Percentiles rank a stretch among this genome's conserved stretches.
Evolutionary conservation across 2,329 filamentous ascomycete species (phyloP).

Genomic region (Ceratocystis lukuohia): DNA sequence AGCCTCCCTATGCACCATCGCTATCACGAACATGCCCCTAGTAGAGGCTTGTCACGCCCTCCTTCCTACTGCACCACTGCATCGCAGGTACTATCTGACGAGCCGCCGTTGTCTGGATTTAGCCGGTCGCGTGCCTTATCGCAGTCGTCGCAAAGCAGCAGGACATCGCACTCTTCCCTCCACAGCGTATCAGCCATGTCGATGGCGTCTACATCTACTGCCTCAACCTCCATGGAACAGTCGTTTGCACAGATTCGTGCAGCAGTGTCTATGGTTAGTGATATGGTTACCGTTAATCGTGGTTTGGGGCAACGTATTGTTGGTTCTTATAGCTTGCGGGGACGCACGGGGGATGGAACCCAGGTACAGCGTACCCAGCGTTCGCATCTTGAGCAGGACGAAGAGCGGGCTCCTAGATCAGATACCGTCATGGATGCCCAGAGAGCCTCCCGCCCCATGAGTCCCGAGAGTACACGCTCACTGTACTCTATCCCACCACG

Average conservation of each 20-base stretch:
- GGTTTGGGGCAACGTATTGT: slow-evolving; percentile 22
- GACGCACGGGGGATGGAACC: slow-evolving; percentile 5
- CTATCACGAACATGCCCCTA: background rate
- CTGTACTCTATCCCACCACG: slow-evolving; percentile 16
- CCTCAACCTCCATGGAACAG: slow-evolving; percentile 33
- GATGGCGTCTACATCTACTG: slow-evolving; percentile 6
- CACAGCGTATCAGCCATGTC: slow-evolving; percentile 9
- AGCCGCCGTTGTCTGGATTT: background rate
- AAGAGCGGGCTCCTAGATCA: background rate
- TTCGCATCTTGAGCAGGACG: background rate
- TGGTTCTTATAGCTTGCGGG: slow-evolving; percentile 7
- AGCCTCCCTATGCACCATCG: slow-evolving; percentile 3
- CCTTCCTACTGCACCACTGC: slow-evolving; percentile 16
- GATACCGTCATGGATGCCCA: background rate
- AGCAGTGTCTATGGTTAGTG: slow-evolving; percentile 34
- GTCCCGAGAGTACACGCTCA: slow-evolving; percentile 18
- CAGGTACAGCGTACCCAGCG: background rate
- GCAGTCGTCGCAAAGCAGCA: slow-evolving; percentile 11
- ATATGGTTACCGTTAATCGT: slow-evolving; percentile 35
- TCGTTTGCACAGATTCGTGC: slow-evolving; percentile 37
- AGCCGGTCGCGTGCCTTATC: slow-evolving; percentile 9
- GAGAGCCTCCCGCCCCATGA: background rate
- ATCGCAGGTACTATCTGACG: background rate
- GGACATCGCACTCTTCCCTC: slow-evolving; percentile 4
- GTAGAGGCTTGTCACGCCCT: slow-evolving; percentile 3